Evolutionary conservation across 352 stramenopile genomes (phyloP).

Genomic region (Globisporangium spiculum): DNA sequence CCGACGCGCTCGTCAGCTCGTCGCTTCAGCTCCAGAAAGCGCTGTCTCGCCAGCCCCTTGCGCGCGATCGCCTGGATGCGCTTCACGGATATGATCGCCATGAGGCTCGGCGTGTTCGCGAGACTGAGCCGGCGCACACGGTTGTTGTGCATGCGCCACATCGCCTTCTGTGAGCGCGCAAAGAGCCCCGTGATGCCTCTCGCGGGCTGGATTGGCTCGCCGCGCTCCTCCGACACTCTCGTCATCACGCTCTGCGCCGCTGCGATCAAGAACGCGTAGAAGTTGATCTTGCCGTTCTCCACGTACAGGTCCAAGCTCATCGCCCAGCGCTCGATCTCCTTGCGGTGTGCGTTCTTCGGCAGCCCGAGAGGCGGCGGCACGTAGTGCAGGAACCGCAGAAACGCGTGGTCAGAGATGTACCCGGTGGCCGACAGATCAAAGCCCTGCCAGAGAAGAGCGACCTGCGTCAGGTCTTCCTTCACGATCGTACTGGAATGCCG

Average conservation of each 20-base stretch:
- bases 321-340: constrained; percentile 34
- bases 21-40: constrained; percentile 23
- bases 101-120: constrained; percentile 20
- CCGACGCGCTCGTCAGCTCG: background rate
- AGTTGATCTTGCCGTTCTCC: constrained; percentile 30
- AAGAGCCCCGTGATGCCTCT: constrained; percentile 27
- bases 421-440: constrained; percentile 32
- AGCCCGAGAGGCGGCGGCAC: constrained; percentile 40
- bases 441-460: constrained; percentile 32
- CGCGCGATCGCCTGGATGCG: constrained; percentile 36
- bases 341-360: constrained; percentile 19
- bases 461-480: constrained; percentile 33
- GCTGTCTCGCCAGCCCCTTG: constrained; percentile 22
- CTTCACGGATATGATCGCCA: constrained; percentile 32
- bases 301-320: constrained; percentile 30
- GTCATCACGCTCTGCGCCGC: constrained; percentile 32
- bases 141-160: constrained; percentile 18
- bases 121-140: constrained; percentile 17
- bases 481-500: constrained; percentile 33
- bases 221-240: constrained; percentile 24
- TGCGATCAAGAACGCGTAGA: constrained; percentile 38
- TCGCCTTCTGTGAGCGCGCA: constrained; percentile 23
- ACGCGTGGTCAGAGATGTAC: constrained; percentile 36
- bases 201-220: constrained; percentile 27
- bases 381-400: constrained; percentile 36